Base-by-base conservation (phyloP, 805 yeast genomes). In the Candida hispaniensis region DNA sequence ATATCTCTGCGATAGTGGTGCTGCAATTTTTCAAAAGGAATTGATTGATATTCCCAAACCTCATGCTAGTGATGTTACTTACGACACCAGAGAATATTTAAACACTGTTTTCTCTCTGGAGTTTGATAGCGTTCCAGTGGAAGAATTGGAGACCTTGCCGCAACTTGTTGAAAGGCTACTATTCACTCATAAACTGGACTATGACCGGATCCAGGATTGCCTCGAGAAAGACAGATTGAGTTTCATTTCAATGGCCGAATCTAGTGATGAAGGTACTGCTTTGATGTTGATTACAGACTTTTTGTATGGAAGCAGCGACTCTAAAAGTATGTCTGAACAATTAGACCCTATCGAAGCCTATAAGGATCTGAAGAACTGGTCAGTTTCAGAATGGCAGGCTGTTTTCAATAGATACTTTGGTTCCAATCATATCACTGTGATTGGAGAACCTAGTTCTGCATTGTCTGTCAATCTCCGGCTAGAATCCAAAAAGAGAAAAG, bases 41-140 rank as follows among this genome's bases (percentile, higher is more conserved):
- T 63, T 91, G 42, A 81, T 86, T 14, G 96, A 88, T 49, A 69
- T 79, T 30, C 81, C 74, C 16, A 73, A 80, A 30, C 95, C 97
- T 1, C 57, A 73, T 34, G 88, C 95, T 1, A 75, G 82, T 9
- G 74, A 73, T 18, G 63, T 79, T 4, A 74, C 67, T 17, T 75
- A 66, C 45, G 71, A 73, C 49, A 76, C 88, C 1, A 93, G 82
- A 44, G 88, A 81, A 50, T 86, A 67, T 50, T 55, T 71, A 34
- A 64, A 69, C 41, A 68, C 79, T 0, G 72, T 71, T n/a, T 57
- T 79, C 13, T 68, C 69, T 43, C 52, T 76, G 26, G 51, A 44
- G 22, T 54, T 81, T 10, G 65, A 66, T 29, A 88, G 93, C 39
- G 91, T 88, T 6, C 94, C 96, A 2, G 66, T 79, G 1, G 76